Conservation (phyloP, 73 alveolate species). For the Symbiodinium natans region DNA sequence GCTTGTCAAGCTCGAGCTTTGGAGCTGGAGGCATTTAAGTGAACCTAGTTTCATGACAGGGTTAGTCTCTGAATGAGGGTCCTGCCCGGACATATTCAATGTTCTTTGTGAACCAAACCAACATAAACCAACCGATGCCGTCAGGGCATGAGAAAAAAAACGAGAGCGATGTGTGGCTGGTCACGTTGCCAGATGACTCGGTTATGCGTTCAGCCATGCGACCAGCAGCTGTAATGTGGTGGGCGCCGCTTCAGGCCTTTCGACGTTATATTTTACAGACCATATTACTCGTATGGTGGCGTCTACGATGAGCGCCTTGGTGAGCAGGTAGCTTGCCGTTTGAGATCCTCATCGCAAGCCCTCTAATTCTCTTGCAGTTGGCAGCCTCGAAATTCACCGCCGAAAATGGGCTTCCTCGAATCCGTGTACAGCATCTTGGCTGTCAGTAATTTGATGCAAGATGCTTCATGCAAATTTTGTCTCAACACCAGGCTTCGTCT, state of each 20-base stretch:
- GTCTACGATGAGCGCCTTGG: neutral
- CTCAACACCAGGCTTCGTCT: slow-evolving; percentile 11
- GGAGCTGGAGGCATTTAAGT: too few species aligned
- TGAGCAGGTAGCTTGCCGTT: neutral
- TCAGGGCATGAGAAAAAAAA: too few species aligned
- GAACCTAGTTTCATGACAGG: too few species aligned
- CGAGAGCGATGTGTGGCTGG: too few species aligned
- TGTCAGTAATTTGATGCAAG: neutral
- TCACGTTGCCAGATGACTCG: too few species aligned
- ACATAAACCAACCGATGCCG: too few species aligned
- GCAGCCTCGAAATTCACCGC: neutral
- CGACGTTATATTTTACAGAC: slow-evolving; percentile 46
- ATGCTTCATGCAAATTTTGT: neutral
- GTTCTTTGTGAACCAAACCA: too few species aligned
- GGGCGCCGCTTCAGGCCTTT: slow-evolving; percentile 11
- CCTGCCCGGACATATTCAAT: too few species aligned
- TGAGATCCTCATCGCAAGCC: too few species aligned
- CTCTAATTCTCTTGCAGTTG: neutral
- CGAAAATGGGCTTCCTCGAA: slow-evolving; percentile 71
- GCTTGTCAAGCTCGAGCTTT: too few species aligned
- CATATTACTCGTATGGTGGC: slow-evolving; percentile 24
- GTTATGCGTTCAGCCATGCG: too few species aligned
- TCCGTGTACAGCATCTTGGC: slow-evolving; percentile 66
- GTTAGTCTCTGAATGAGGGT: too few species aligned
- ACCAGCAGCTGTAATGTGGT: neutral